Percentiles rank a stretch among this genome's conserved stretches.
phyloP scores from a whole-genome alignment of 257 asterid species.

The Solanum etuberosum region DNA sequence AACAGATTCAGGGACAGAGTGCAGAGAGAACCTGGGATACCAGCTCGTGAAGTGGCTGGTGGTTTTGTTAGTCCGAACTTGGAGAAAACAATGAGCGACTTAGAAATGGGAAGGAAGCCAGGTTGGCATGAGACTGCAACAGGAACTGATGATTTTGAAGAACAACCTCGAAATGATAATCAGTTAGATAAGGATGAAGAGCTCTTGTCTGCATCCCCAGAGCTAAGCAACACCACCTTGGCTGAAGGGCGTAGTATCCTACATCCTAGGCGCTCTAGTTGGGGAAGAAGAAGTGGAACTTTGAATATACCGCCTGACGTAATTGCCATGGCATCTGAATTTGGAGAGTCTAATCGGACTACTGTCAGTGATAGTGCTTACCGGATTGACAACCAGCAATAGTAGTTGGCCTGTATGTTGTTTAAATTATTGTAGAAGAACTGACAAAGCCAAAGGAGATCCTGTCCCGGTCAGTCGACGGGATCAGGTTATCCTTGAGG shows the following conservation, averaged over 20 bases:
- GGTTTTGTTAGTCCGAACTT: slow-evolving; percentile 11
- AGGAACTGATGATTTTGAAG: slow-evolving; percentile 22
- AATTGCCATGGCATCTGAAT: slow-evolving; percentile 5
- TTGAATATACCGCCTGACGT: slow-evolving; percentile 16
- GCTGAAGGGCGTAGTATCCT: slow-evolving; percentile 13
- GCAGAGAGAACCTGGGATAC: slow-evolving; percentile 65
- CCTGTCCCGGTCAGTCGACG: not conserved
- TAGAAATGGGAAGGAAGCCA: slow-evolving; percentile 87
- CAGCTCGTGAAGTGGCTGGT: slow-evolving; percentile 28
- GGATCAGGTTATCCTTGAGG: not conserved
- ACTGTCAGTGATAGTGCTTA: slow-evolving; percentile 5
- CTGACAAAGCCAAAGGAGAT: not conserved
- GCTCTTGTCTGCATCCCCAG: slow-evolving; percentile 8
- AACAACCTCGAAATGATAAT: slow-evolving; percentile 4
- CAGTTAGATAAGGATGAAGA: slow-evolving; percentile 12
- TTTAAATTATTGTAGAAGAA: not conserved
- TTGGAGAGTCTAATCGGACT: slow-evolving; percentile 22
- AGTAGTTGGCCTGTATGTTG: not conserved
- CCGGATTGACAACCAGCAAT: slow-evolving; percentile 12
- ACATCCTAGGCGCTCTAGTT: slow-evolving; percentile 23
- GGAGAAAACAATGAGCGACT: slow-evolving; percentile 75
- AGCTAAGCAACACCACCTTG: slow-evolving; percentile 5
- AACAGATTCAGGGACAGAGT: slow-evolving; percentile 67
- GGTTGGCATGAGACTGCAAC: slow-evolving; percentile 68
- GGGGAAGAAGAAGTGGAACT: slow-evolving; percentile 30